Conservation (phyloP, 2,329 filamentous ascomycete species). For the Pseudogymnoascus sp. region DNA sequence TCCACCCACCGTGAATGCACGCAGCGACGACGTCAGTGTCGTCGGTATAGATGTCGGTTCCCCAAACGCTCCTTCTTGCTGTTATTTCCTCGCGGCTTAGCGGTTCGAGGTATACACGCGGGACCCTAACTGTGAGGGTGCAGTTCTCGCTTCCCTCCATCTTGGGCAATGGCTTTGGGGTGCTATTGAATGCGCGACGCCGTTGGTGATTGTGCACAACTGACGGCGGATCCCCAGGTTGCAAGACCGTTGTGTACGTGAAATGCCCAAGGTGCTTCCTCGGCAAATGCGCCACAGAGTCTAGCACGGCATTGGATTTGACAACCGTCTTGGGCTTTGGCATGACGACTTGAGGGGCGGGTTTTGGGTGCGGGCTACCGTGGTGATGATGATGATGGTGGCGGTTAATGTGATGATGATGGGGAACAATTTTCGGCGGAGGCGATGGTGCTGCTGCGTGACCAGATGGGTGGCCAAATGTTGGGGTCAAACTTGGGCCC, state of each 20-base stretch:
- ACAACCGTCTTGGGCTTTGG: conserved; percentile 60
- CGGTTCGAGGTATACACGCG: conserved; percentile 66
- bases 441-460: conserved; percentile 40
- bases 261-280: conserved; percentile 79
- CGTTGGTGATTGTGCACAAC: conserved; percentile 25
- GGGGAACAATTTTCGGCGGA: conserved; percentile 22
- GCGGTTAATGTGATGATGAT: conserved; percentile 25
- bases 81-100: conserved; percentile 77
- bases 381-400: conserved; percentile 39
- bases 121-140: conserved; percentile 81
- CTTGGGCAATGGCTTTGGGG: conserved; percentile 66
- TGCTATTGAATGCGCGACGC: conserved; percentile 49
- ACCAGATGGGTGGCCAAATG: conserved; percentile 44
- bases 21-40: conserved; percentile 91
- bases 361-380: conserved; percentile 19
- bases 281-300: conserved; percentile 62
- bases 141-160: conserved; percentile 72
- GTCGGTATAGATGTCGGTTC: conserved; percentile 89
- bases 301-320: conserved; percentile 62
- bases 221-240: conserved; percentile 35
- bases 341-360: conserved; percentile 31
- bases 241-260: conserved; percentile 67
- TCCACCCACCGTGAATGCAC: conserved; percentile 88
- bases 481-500: conserved; percentile 34
- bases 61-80: conserved; percentile 74